Evolutionary conservation across 2,329 filamentous ascomycete genomes (phyloP).

Genomic region (Lecanosticta acicola): DNA sequence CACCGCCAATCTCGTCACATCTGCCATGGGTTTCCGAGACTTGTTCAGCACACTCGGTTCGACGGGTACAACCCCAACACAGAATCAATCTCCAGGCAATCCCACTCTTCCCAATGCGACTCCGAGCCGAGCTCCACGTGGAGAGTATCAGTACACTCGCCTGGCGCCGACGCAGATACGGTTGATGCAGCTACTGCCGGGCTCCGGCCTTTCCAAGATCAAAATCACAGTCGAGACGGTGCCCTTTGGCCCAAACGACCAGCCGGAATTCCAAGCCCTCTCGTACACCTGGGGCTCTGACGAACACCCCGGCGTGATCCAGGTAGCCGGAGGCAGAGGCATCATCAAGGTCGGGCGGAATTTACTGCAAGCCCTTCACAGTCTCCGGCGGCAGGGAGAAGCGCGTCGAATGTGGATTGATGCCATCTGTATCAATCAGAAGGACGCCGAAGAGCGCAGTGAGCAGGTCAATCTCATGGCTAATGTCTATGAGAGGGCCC

Average conservation of each 20-base stretch:
- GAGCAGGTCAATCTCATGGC: slow-evolving; percentile 9
- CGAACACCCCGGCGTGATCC: not conserved
- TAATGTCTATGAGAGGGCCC: slow-evolving; percentile 4
- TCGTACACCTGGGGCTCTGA: not conserved
- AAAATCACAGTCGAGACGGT: not conserved
- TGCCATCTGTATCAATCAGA: slow-evolving; percentile 13
- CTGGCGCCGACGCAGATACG: not conserved
- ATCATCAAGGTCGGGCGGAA: not conserved
- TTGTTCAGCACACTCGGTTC: too few species aligned
- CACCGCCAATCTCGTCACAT: too few species aligned
- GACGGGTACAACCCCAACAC: too few species aligned
- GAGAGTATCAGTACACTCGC: too few species aligned
- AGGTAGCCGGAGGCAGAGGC: not conserved
- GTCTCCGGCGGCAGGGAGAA: not conserved
- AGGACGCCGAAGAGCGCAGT: slow-evolving; percentile 3
- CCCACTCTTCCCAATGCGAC: too few species aligned
- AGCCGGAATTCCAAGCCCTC: not conserved
- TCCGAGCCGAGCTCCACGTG: too few species aligned
- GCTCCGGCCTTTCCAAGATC: not conserved
- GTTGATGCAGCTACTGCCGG: not conserved
- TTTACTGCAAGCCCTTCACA: not conserved
- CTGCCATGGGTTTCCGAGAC: too few species aligned
- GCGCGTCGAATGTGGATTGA: slow-evolving; percentile 5
- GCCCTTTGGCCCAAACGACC: not conserved
- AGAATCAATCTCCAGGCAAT: too few species aligned